Evolutionary conservation across 805 yeast genomes (phyloP).

Genomic region (Metschnikowia santaceciliae): DNA sequence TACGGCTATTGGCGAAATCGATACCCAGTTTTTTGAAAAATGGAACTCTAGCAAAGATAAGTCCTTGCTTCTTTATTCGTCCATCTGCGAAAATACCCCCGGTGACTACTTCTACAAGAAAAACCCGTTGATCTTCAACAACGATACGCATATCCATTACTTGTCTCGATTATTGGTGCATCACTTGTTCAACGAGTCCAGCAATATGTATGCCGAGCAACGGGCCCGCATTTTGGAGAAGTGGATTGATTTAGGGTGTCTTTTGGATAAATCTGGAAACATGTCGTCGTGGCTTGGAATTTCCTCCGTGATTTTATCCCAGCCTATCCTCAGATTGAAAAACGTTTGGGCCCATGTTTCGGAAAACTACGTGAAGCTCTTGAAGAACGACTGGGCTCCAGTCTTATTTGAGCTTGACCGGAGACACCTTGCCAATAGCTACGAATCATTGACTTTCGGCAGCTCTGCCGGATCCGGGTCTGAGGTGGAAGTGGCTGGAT

Average conservation of each 20-base stretch:
- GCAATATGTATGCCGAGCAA: conserved; percentile 26
- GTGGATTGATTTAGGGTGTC: conserved; percentile 84
- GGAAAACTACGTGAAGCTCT: conserved; percentile 51
- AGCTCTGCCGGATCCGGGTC: conserved; percentile 7
- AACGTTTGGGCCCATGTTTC: conserved; percentile 74
- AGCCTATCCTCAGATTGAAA: conserved; percentile 71
- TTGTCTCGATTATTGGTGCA: conserved; percentile 64
- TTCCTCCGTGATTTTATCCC: conserved; percentile 76
- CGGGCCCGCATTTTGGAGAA: conserved; percentile 67
- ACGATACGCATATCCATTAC: conserved; percentile 65
- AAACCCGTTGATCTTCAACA: conserved; percentile 77
- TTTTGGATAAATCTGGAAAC: conserved; percentile 76
- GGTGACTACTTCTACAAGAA: conserved; percentile 39
- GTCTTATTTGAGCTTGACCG: conserved; percentile 86
- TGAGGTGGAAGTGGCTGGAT: conserved; percentile 9
- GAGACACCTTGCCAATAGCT: conserved; percentile 47
- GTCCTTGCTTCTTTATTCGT: conserved; percentile 61
- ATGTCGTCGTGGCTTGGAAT: conserved; percentile 94
- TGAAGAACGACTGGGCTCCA: conserved; percentile 86
- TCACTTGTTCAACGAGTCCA: conserved; percentile 61
- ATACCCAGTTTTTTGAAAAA: conserved; percentile 53
- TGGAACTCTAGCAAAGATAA: conserved; percentile 85
- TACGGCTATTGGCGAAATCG: conserved; percentile 60
- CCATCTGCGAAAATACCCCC: conserved; percentile 23
- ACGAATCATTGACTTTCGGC: conserved; percentile 16